A percentile compares a stretch with the other conserved stretches of the same genome.
phyloP scores from a whole-genome alignment of 2,329 filamentous ascomycete genomes.

The Cercospora sesami region DNA sequence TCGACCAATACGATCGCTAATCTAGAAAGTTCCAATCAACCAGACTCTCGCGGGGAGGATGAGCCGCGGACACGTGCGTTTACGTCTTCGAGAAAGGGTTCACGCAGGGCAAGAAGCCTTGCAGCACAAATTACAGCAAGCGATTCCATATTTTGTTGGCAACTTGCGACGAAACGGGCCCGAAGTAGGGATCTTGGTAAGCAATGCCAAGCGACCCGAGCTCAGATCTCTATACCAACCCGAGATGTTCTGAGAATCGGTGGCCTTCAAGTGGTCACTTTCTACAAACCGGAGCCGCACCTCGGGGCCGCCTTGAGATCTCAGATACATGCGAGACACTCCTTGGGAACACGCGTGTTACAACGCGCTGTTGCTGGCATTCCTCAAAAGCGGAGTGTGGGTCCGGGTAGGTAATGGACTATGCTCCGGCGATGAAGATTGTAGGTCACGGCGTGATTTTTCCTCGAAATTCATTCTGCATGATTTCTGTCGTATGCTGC shows the following conservation, averaged over 20 bases:
- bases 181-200: constrained; percentile 9
- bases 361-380: constrained; percentile 6
- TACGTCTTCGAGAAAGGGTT: constrained; percentile 3
- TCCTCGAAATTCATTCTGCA: neutral
- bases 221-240: constrained; percentile 18
- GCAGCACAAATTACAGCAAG: neutral
- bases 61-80: constrained; percentile 10
- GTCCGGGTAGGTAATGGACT: constrained; percentile 7
- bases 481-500: neutral
- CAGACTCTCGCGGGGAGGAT: constrained; percentile 1
- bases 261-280: constrained; percentile 15
- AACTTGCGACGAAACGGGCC: constrained; percentile 11
- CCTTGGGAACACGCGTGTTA: constrained; percentile 12
- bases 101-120: constrained; percentile 14
- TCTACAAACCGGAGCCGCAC: constrained; percentile 14
- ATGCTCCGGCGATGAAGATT: neutral
- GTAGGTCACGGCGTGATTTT: constrained; percentile 2
- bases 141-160: neutral
- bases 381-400: constrained; percentile 16
- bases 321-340: constrained; percentile 16
- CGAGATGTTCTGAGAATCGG: constrained; percentile 15
- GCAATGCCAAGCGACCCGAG: constrained; percentile 16
- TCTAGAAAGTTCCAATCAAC: constrained; percentile 9
- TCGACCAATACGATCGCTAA: neutral
- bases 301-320: constrained; percentile 16